Evolutionary conservation across 2,329 filamentous ascomycete genomes (phyloP), one percentile per base, ranked within the genome.

Genomic region (Pezicula rhizophila): DNA sequence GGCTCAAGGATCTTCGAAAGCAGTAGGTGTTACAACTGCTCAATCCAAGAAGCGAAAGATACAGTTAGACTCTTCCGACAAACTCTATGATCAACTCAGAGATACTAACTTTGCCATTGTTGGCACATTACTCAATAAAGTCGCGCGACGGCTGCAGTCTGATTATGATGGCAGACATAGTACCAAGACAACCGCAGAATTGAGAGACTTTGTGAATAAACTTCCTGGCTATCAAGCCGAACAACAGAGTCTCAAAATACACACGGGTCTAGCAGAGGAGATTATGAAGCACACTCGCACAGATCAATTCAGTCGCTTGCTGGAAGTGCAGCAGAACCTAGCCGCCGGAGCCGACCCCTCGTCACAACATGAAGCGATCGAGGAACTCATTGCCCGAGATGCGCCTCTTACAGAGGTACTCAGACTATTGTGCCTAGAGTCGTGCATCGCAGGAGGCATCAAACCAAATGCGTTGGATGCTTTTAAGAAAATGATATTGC

Each of bases 91-190:
- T 42, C 87, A 95, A 57, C 75, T 99, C 4, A 84, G 92, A 48
- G 89, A 97, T 65, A 84, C 88, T 37, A 99, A 99, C 65, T 99
- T 97, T 66, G 92, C 91, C 33, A 90, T 96, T 47, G 90, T 99
- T 35, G 93, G 93, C 12, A 84, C 82, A 46, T 72, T 95, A 8
- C 75, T 99, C 52, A 96, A 96, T 67, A 92, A 91, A 65, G 87
- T 95, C 11, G 95, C 93, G 4, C 83, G 90, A 26, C 84, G 92
- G 11, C 73, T 99, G 20, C 87, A 87, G 61, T 88, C 74, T 58
- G 91, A 96, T 62, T 95, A 95, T 64, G 90, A 97, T 63, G 86
- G 79, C 55, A 87, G 92, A 52, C 89, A 96, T 65, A 82, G 81
- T 43, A 86, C 88, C 4, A 95, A 93, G 65, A 91, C 88, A 2